phyloP scores from a whole-genome alignment of 176 grass and related monocot species.

The Avena sativa region DNA sequence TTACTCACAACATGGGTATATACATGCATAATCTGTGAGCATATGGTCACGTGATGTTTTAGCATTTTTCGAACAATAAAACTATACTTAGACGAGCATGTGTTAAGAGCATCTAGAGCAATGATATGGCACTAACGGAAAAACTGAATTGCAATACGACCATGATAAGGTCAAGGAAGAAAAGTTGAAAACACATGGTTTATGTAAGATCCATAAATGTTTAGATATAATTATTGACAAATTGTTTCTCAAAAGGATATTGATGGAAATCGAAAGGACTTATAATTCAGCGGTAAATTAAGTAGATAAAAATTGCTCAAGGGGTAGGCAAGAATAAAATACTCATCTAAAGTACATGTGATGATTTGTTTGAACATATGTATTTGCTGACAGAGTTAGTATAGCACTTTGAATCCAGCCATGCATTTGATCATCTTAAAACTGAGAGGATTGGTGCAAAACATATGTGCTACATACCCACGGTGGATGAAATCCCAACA shows the following conservation, averaged over 20 bases:
- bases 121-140: neutral
- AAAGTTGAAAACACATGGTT: constrained; percentile 5
- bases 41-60: neutral
- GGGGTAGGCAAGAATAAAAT: neutral
- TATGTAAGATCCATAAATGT: neutral
- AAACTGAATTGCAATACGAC: neutral
- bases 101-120: neutral
- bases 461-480: constrained; percentile 19
- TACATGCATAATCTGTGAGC: neutral
- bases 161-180: constrained; percentile 2
- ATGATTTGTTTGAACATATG: neutral
- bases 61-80: neutral
- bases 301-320: neutral
- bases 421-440: neutral
- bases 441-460: neutral
- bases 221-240: neutral
- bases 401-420: neutral
- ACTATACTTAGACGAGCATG: neutral
- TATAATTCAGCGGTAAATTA: neutral
- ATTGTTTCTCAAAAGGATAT: neutral
- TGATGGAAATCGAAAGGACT: constrained; percentile 4
- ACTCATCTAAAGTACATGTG: neutral
- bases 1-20: neutral
- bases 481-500: constrained; percentile 11
- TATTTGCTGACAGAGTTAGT: neutral